These are phyloP conservation scores for Kwoniella shandongensis DNA, from an alignment of 768 basidiomycete genomes.

Conservation along the genomic window DNA sequence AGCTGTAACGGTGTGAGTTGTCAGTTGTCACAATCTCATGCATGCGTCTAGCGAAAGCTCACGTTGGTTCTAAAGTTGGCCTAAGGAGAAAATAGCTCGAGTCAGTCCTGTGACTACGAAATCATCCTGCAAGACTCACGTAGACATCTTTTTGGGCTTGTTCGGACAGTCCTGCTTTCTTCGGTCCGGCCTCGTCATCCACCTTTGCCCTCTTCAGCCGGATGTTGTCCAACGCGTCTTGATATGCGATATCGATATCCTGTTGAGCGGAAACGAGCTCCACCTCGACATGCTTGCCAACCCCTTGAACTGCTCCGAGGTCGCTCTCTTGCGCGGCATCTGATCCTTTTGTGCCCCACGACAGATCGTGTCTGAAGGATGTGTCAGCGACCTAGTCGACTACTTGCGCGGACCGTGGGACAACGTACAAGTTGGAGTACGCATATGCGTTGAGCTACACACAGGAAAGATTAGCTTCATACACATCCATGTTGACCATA, in stretches of 20 bases:
- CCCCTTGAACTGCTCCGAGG: slow-evolving; percentile 69
- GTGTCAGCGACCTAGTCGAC: neutral
- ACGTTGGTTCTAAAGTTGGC: slow-evolving; percentile 52
- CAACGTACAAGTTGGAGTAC: slow-evolving; percentile 46
- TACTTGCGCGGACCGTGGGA: neutral
- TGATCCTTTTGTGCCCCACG: slow-evolving; percentile 94
- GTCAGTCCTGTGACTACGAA: neutral
- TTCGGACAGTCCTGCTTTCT: slow-evolving; percentile 39
- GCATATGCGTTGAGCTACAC: slow-evolving; percentile 46
- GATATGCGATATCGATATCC: slow-evolving; percentile 79
- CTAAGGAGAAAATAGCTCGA: slow-evolving; percentile 16
- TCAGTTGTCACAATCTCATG: too few species aligned
- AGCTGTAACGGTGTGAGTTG: slow-evolving; percentile 36
- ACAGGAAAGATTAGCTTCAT: neutral
- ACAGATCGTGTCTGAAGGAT: slow-evolving; percentile 22
- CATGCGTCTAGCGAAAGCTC: slow-evolving; percentile 2
- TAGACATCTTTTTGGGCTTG: slow-evolving; percentile 52
- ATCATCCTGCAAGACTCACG: slow-evolving; percentile 25
- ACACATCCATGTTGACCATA: neutral
- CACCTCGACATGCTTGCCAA: slow-evolving; percentile 83
- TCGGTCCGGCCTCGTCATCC: slow-evolving; percentile 24
- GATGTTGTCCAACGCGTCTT: slow-evolving; percentile 76
- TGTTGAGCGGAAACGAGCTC: slow-evolving; percentile 78
- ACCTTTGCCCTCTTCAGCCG: slow-evolving; percentile 54
- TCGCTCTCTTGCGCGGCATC: slow-evolving; percentile 66